These are phyloP conservation scores for Phialophora tarda DNA, from an alignment of 2,329 filamentous ascomycete species.

Conservation along the genomic window DNA sequence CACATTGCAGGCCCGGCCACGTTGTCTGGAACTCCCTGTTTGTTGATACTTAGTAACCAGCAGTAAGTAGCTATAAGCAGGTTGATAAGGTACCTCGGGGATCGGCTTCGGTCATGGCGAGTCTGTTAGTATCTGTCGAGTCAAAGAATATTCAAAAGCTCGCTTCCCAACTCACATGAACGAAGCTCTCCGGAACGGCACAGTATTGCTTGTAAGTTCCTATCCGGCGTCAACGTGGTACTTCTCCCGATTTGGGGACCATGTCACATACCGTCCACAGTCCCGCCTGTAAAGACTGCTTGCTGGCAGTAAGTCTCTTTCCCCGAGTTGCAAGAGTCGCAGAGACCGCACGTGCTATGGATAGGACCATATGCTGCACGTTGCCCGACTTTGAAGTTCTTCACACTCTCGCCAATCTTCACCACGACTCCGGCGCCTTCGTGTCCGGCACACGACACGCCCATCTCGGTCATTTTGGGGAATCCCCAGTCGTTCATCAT, in stretches of 20 bases:
- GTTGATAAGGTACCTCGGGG: slow-evolving; percentile 27
- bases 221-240: neutral
- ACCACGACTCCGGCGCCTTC: slow-evolving; percentile 65
- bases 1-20: slow-evolving; percentile 68
- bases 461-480: slow-evolving; percentile 53
- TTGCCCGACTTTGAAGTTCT: slow-evolving; percentile 59
- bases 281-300: slow-evolving; percentile 54
- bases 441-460: slow-evolving; percentile 57
- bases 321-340: slow-evolving; percentile 58
- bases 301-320: slow-evolving; percentile 60
- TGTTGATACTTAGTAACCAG: slow-evolving; percentile 50
- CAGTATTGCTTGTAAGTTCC: slow-evolving; percentile 67
- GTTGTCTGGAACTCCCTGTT: slow-evolving; percentile 58
- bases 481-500: slow-evolving; percentile 61
- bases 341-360: slow-evolving; percentile 58
- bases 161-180: slow-evolving; percentile 37
- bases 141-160: too few relatives aligned
- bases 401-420: slow-evolving; percentile 60
- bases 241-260: neutral
- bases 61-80: neutral
- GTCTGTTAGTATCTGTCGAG: slow-evolving; percentile 13
- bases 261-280: slow-evolving; percentile 35
- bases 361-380: slow-evolving; percentile 60
- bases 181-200: slow-evolving; percentile 60
- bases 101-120: slow-evolving; percentile 22